Percentiles rank a stretch among this genome's conserved stretches.
phyloP scores from a whole-genome alignment of 1,284 basidiomycete species.

The Golubevia pallescens region DNA sequence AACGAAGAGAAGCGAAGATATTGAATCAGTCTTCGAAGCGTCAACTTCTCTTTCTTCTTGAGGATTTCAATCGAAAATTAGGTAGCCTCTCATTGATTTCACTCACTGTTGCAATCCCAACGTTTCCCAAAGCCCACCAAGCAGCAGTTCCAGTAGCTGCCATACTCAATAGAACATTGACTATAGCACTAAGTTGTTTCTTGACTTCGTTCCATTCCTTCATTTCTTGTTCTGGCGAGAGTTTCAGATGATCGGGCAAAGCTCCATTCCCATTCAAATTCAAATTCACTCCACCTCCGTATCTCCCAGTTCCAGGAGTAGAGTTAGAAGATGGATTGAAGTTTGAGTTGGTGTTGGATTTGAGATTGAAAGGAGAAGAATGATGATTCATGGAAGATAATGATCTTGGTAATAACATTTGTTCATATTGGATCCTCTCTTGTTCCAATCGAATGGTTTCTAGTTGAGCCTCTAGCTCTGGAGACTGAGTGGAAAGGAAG shows the following conservation, averaged over 20 bases:
- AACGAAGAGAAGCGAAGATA: too few species aligned
- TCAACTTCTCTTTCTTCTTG: too few species aligned
- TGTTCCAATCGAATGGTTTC: slow-evolving; percentile 17
- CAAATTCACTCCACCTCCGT: neutral
- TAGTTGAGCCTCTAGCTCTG: slow-evolving; percentile 19
- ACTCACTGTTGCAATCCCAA: neutral
- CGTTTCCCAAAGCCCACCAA: slow-evolving; percentile 22
- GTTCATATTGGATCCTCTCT: slow-evolving; percentile 15
- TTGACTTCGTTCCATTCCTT: slow-evolving; percentile 20
- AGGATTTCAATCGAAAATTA: neutral
- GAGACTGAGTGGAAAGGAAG: slow-evolving; percentile 8
- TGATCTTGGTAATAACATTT: slow-evolving; percentile 7
- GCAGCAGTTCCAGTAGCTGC: slow-evolving; percentile 21
- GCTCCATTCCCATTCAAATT: neutral
- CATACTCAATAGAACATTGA: slow-evolving; percentile 22
- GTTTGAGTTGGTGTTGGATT: neutral
- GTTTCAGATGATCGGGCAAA: neutral
- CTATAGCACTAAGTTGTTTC: slow-evolving; percentile 16
- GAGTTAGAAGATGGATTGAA: neutral
- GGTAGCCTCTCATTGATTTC: too few species aligned
- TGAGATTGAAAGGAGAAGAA: neutral
- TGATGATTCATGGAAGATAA: slow-evolving; percentile 2
- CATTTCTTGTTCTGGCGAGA: slow-evolving; percentile 11
- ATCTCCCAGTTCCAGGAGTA: neutral
- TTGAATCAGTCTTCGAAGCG: neutral